Evolutionary conservation across 768 basidiomycete species (phyloP), one percentile per base, ranked within the genome.

Genomic region (Mycena maculata): DNA sequence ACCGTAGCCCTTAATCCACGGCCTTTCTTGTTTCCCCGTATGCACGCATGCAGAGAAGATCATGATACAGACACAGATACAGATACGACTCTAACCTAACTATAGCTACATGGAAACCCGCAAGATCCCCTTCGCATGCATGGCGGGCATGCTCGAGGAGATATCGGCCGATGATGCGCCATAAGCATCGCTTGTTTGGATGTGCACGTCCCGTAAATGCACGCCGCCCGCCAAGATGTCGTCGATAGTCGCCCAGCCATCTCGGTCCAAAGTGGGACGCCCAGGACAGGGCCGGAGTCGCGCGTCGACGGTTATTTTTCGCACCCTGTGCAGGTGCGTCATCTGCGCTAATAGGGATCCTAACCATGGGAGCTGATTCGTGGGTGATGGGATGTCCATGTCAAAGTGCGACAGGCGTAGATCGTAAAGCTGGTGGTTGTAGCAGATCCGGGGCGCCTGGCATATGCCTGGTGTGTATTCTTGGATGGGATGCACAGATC

Each of bases 331-430:
- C 15, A 54, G 50, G 20, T 22, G 23, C 23, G 63, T 65, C 58
- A 59, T 53, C 52, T 45, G 57, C 4, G 64, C 31, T 27, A 65
- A n/a, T 25, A 65, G 25, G 8, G 64, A 60, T 3, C 15, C 49
- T 27, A 65, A 42, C 64, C 57, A 60, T 15, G 64, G 58, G 38
- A 65, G 64, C 64, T 65, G 57, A 65, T 65, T 65, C 58, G 64
- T 60, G 1, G 64, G 58, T 18, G 64, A 65, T 30, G 57, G 45
- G 27, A 47, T 54, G 45, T 65, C 50, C 64, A 60, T 60, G 52
- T 60, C 64, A 45, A 59, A 60, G 52, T 65, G 50, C 30, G 57
- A 52, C 57, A 65, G 31, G 22, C 25, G 63, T 41, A 65, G 48
- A 45, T 65, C 56, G 49, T 50, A 49, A 23, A 65, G 56, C 25